Conservation (phyloP, 805 yeast genomes). For the Hemisphaericaspora nanyangensis region DNA sequence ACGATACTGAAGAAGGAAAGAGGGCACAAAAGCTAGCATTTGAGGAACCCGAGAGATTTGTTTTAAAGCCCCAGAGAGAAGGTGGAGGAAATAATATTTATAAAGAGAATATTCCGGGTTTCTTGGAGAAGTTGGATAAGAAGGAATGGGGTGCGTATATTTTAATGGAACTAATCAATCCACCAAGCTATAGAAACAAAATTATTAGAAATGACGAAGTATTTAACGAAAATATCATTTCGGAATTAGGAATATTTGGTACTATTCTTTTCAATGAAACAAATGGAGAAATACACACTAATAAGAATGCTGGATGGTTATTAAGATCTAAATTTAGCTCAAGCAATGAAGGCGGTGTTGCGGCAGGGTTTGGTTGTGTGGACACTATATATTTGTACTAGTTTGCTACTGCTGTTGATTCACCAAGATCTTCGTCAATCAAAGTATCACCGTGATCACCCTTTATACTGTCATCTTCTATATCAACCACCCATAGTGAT, state of each 20-base stretch:
- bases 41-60: constrained; percentile 65
- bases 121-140: constrained; percentile 56
- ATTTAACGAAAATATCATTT: constrained; percentile 68
- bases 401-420: background rate
- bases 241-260: constrained; percentile 93
- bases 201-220: constrained; percentile 66
- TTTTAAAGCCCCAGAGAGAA: constrained; percentile 95
- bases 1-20: constrained; percentile 58
- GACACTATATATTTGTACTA: constrained; percentile 67
- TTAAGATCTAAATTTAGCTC: constrained; percentile 83
- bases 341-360: constrained; percentile 97
- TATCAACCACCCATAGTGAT: constrained; percentile 58
- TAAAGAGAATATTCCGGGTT: constrained; percentile 77
- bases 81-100: constrained; percentile 98
- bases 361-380: constrained; percentile 97
- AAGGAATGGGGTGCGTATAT: constrained; percentile 86
- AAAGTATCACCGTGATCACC: background rate
- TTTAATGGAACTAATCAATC: constrained; percentile 87
- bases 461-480: constrained; percentile 15
- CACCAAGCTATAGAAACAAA: constrained; percentile 64
- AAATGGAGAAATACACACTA: constrained; percentile 51
- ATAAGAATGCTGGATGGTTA: constrained; percentile 78
- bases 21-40: constrained; percentile 64
- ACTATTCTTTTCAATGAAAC: constrained; percentile 68
- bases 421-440: background rate